Evolutionary conservation across 176 grass and related monocot species (phyloP).

Genomic region (Areca catechu): DNA sequence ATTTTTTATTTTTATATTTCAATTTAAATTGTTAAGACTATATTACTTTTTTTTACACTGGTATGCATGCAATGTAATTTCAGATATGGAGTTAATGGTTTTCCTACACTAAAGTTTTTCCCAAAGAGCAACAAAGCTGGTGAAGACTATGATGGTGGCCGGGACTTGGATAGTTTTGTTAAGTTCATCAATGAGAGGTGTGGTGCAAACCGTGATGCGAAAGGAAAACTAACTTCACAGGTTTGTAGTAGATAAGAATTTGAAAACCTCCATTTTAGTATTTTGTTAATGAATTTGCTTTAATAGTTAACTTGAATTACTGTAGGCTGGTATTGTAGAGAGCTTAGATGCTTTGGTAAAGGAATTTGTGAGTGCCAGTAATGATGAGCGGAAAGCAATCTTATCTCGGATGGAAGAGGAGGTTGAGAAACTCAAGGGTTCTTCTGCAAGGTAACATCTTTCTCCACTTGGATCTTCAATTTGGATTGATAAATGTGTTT

Average conservation of each 20-base stretch:
- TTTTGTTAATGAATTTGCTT: background rate
- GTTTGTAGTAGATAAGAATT: conserved; percentile 18
- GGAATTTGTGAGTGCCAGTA: conserved; percentile 55
- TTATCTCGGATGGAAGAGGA: conserved; percentile 76
- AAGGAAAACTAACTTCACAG: conserved; percentile 76
- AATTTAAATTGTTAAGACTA: background rate
- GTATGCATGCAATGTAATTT: conserved; percentile 1
- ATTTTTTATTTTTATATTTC: background rate
- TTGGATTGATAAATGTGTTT: too few relatives aligned
- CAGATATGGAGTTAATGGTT: conserved; percentile 91
- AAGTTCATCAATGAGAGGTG: conserved; percentile 92
- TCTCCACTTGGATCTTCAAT: background rate
- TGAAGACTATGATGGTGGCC: conserved; percentile 82
- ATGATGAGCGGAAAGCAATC: conserved; percentile 54
- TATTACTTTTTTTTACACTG: too few relatives aligned
- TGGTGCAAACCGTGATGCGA: conserved; percentile 74
- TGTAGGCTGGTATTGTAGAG: conserved; percentile 66
- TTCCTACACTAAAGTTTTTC: conserved; percentile 93
- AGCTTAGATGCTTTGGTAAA: conserved; percentile 73
- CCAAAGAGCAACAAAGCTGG: conserved; percentile 89
- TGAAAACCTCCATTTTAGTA: background rate
- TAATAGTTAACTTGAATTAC: conserved; percentile 4
- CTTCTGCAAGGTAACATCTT: conserved; percentile 61
- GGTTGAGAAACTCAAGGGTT: conserved; percentile 75
- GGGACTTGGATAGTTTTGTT: conserved; percentile 85